Evolutionary conservation across 2,329 filamentous ascomycete genomes (phyloP), one percentile per base, ranked within the genome.

Genomic region (Tolypocladium guangdongense): DNA sequence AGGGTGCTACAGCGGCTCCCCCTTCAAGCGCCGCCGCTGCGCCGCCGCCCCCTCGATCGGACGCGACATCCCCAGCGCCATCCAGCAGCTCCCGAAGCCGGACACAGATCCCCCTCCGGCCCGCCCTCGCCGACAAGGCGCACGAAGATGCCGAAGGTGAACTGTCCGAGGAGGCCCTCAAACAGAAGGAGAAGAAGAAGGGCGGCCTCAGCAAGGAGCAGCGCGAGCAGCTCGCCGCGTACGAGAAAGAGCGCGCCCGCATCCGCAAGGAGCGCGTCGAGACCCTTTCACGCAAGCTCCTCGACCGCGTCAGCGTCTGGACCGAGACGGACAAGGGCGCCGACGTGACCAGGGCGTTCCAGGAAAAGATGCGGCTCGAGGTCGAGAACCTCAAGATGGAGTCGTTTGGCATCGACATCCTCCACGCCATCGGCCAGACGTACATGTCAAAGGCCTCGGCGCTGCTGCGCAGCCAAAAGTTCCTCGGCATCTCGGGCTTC

Each of bases 361-460:
- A 91, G 68, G 89, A 92, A 68, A 96, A 99, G 81, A 96, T 88
- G 60, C 82, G 86, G 41, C 83, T 97, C 41, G 93, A 99, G 73
- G 89, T 95, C 30, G 93, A 99, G 75, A 95, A 97, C 66, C 77
- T 99, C 62, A 99, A 97, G 78, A 99, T 99, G 90, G 93, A 99
- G 73, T 95, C 88, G 0, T 99, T 99, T 63, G 93, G 93, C 51
- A 78, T 99, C 43, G 93, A 99, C 58, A 97, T 97, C 61, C 77
- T 96, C 49, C 92, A 97, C 69, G 91, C 93, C 47, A 95, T 99
- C 63, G 93, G 93, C 18, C 80, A 87, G 61, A 95, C 90, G 4
- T 99, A 99, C 70, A 73, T 93, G 32, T 83, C 84, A 68, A 97
- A 97, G 72, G 89, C 87, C 4, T 88, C 87, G 1, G 86, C 85